These are phyloP conservation scores for Kokia cookei DNA, from an alignment of 441 rosid genomes.

Conservation along the genomic window DNA sequence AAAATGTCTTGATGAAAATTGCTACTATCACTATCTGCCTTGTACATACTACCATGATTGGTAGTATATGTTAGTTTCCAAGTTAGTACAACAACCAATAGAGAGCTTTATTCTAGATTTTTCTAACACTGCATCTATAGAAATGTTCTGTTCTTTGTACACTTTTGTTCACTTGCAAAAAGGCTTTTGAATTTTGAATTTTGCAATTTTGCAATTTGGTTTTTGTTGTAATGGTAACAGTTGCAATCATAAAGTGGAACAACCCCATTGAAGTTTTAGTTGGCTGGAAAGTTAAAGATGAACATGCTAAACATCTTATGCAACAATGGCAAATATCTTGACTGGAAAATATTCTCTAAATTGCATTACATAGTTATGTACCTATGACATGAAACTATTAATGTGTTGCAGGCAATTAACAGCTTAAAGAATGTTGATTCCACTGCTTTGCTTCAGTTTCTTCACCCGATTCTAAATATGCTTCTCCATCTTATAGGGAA, in stretches of 20 bases:
- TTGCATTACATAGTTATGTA: background rate
- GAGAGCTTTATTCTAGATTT: background rate
- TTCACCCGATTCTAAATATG: slow-evolving; percentile 95
- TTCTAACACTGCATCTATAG: background rate
- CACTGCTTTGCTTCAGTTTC: slow-evolving; percentile 98
- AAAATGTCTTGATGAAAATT: background rate
- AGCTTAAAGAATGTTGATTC: slow-evolving; percentile 99
- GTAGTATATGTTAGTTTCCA: background rate
- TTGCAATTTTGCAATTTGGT: background rate
- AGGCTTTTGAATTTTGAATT: background rate
- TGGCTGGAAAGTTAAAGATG: background rate
- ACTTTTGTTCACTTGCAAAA: background rate
- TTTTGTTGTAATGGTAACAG: background rate
- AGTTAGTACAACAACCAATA: background rate
- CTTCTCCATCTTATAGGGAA: slow-evolving; percentile 99
- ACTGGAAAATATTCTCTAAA: background rate
- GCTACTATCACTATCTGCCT: background rate
- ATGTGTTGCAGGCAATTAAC: slow-evolving; percentile 83
- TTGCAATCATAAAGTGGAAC: background rate
- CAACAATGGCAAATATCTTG: background rate
- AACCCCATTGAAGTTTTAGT: background rate
- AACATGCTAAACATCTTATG: background rate
- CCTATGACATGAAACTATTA: background rate
- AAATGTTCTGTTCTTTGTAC: background rate
- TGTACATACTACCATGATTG: background rate